phyloP scores from a whole-genome alignment of 2,329 filamentous ascomycete species.

The Colletotrichum tropicale region DNA sequence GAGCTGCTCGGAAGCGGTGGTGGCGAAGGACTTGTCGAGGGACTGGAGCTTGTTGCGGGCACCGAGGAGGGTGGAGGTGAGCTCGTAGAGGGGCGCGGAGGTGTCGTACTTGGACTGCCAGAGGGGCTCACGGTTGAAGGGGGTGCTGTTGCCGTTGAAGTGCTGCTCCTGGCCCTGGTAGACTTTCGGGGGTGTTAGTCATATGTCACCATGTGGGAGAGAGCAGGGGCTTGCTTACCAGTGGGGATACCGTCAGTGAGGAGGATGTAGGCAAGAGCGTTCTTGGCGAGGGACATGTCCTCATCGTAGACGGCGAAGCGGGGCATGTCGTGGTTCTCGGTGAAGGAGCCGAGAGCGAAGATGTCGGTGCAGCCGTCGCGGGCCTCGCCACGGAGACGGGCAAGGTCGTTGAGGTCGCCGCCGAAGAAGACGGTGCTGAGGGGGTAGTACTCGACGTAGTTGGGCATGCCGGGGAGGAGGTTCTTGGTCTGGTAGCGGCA shows the following conservation, averaged over 20 bases:
- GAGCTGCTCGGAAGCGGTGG: slow-evolving; percentile 15
- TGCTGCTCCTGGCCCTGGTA: slow-evolving; percentile 72
- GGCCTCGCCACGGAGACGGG: slow-evolving; percentile 18
- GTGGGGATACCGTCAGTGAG: slow-evolving; percentile 67
- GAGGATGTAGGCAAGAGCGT: slow-evolving; percentile 64
- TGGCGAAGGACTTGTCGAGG: not conserved
- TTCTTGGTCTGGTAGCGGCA: slow-evolving; percentile 60
- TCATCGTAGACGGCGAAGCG: slow-evolving; percentile 54
- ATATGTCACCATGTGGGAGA: not conserved
- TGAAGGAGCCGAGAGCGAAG: slow-evolving; percentile 43
- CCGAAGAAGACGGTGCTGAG: slow-evolving; percentile 7
- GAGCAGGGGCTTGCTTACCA: not conserved
- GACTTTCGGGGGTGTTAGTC: slow-evolving; percentile 33
- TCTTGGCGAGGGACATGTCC: slow-evolving; percentile 62
- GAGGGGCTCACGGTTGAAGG: slow-evolving; percentile 61
- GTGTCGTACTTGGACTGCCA: slow-evolving; percentile 61
- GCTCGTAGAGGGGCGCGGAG: slow-evolving; percentile 48
- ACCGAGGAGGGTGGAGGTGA: slow-evolving; percentile 5
- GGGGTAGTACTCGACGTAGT: slow-evolving; percentile 59
- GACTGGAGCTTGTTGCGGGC: slow-evolving; percentile 13
- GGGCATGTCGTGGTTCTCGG: slow-evolving; percentile 62
- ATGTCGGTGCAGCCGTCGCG: slow-evolving; percentile 26
- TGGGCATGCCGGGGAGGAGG: slow-evolving; percentile 62
- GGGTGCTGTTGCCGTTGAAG: slow-evolving; percentile 50
- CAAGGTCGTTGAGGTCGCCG: slow-evolving; percentile 33